Evolutionary conservation across 345 rosid genomes (phyloP).

Genomic region (Populus tremula): DNA sequence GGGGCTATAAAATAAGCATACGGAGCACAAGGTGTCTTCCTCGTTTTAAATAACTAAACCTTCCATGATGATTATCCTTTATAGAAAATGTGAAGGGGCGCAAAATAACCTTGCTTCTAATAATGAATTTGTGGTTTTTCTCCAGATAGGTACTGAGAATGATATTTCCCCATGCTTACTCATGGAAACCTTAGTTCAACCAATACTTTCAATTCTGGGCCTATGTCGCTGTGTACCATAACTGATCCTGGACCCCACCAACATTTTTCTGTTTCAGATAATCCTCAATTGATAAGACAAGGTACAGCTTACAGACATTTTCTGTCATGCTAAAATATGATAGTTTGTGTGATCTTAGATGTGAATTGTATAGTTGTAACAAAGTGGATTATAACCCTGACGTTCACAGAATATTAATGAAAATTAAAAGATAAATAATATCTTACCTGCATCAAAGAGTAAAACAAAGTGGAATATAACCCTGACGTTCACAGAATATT

Average conservation of each 20-base stretch:
- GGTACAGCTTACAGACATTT: not conserved
- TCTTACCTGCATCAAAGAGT: conserved; percentile 51
- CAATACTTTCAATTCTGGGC: not conserved
- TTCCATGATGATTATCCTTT: not conserved
- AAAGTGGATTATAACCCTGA: not conserved
- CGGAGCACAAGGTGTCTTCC: not conserved
- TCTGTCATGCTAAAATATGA: not conserved
- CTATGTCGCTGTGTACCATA: not conserved
- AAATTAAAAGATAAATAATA: not conserved
- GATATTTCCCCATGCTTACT: not conserved
- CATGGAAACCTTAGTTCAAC: not conserved
- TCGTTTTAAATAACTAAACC: not conserved
- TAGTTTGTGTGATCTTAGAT: not conserved
- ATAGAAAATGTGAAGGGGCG: not conserved
- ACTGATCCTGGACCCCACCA: not conserved
- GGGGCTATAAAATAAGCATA: not conserved
- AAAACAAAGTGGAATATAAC: not conserved
- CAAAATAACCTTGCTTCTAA: not conserved
- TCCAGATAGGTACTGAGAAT: not conserved
- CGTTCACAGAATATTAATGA: not conserved
- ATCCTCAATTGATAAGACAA: not conserved
- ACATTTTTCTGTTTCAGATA: not conserved
- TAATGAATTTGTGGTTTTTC: not conserved
- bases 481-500: not conserved
- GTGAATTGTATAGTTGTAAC: not conserved